Evolutionary conservation across 2,329 filamentous ascomycete genomes (phyloP), one percentile per base, ranked within the genome.

Genomic region (Aspergillus carbonarius): DNA sequence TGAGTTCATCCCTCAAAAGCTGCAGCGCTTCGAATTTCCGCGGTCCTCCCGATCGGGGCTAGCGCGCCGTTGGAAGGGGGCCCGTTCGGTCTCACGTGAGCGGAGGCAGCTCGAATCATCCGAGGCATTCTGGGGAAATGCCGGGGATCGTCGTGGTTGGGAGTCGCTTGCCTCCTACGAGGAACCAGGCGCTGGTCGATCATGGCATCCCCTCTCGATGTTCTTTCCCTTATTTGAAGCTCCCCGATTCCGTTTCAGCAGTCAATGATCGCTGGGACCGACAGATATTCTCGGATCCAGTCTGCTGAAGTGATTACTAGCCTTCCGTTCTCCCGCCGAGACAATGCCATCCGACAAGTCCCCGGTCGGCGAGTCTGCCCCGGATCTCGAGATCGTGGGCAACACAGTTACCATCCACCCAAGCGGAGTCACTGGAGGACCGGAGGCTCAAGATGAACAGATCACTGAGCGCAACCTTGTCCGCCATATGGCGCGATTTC

Each of bases 401-500:
- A 85, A 90, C 70, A 81, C 88, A 68, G 85, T 92, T 66, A 91
- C 87, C 1, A 83, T 93, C 39, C 89, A 91, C 70, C 89, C 89
- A 8, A 86, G 86, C 64, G 88, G 88, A 60, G 90, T 77, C 58
- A 77, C 75, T 6, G 74, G 72, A 34, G 75, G 72, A 7, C 70
- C 71, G 7, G 72, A 68, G 49, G 55, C 64, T 20, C 68, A 72
- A 59, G 69, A 80, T 60, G 79, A 82, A 62, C 81, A 78, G 44
- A 85, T 76, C 40, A 75, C 76, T 25, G 78, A 81, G 61, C 72
- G 75, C 20, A 79, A 80, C 56, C 74, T 82, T 39, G 77, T 82
- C 52, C 87, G 89, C 74, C 87, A 93, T 71, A 95, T 95, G 83
- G 90, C 91, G 50, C 89, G 92, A 47, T 97, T 98, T 74, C 88